A percentile compares a stretch with the other conserved stretches of the same genome.
Evolutionary conservation across 805 yeast genomes (phyloP).

Genomic region (Novakomyces olei): DNA sequence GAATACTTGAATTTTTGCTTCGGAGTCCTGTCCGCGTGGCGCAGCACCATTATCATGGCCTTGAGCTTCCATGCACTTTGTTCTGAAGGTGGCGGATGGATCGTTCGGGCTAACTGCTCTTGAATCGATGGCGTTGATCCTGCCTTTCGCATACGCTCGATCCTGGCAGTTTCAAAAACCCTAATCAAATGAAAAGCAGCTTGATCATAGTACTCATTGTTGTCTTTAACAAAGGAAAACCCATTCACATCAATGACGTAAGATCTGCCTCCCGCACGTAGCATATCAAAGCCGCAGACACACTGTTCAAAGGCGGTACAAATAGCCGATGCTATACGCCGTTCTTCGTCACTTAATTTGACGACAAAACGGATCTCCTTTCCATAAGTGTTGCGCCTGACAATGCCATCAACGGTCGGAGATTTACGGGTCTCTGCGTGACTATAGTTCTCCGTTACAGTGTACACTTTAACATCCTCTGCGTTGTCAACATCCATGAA

Average conservation of each 20-base stretch:
- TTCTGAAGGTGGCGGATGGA: slow-evolving; percentile 34
- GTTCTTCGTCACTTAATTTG: slow-evolving; percentile 51
- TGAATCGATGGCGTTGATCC: slow-evolving; percentile 16
- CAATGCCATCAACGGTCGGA: slow-evolving; percentile 98
- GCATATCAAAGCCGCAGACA: slow-evolving; percentile 87
- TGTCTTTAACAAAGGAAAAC: slow-evolving; percentile 90
- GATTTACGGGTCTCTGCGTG: slow-evolving; percentile 97
- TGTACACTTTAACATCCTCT: slow-evolving; percentile 95
- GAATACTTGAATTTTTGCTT: slow-evolving; percentile 94
- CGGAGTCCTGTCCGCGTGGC: slow-evolving; percentile 98
- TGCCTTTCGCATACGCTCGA: slow-evolving; percentile 20
- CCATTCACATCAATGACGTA: slow-evolving; percentile 97
- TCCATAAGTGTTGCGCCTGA: slow-evolving; percentile 89
- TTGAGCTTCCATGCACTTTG: slow-evolving; percentile 87
- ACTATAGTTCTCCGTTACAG: slow-evolving; percentile 76
- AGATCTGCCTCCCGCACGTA: slow-evolving; percentile 70
- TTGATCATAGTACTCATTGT: slow-evolving; percentile 58
- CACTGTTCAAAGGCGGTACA: slow-evolving; percentile 66
- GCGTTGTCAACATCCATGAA: slow-evolving; percentile 96
- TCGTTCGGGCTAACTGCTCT: slow-evolving; percentile 17
- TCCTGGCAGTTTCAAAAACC: slow-evolving; percentile 29
- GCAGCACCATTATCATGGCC: slow-evolving; percentile 70
- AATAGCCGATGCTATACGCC: slow-evolving; percentile 56
- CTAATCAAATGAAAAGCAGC: slow-evolving; percentile 59
- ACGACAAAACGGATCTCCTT: slow-evolving; percentile 87